Conservation (phyloP, 345 rosid genomes). For the Sonneratia caseolaris region DNA sequence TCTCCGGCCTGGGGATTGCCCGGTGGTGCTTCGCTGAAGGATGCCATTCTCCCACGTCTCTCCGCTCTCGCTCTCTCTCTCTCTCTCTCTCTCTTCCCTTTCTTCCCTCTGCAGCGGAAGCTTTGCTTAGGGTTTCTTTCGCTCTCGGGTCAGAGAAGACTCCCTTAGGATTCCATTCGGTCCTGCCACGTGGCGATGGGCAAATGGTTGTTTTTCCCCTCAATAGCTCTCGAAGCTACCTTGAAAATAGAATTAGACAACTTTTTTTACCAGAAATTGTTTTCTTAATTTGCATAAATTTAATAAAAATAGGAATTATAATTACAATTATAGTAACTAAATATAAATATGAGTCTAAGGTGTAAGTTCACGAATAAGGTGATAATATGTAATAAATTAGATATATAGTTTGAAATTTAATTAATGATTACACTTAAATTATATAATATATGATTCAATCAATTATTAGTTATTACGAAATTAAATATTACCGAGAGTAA, state of each 20-base stretch:
- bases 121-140: neutral
- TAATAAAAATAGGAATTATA: too few relatives aligned
- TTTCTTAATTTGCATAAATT: too few relatives aligned
- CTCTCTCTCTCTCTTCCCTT: too few relatives aligned
- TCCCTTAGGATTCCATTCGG: neutral
- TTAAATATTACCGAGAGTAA: neutral
- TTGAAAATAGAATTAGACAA: neutral
- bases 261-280: too few relatives aligned
- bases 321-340: too few relatives aligned
- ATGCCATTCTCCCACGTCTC: constrained; percentile 40
- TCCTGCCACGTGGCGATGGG: constrained; percentile 5
- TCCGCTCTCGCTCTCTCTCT: neutral
- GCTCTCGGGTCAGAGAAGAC: neutral
- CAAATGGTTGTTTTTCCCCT: neutral
- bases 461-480: too few relatives aligned
- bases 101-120: neutral
- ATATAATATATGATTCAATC: too few relatives aligned
- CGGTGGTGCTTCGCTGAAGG: constrained; percentile 77
- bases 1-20: constrained; percentile 64
- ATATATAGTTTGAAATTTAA: too few relatives aligned
- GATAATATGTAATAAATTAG: too few relatives aligned
- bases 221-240: neutral
- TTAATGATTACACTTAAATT: too few relatives aligned
- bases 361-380: too few relatives aligned
- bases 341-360: too few relatives aligned